These are phyloP conservation scores for Xanthoconium stramineum DNA, from an alignment of 768 basidiomycete genomes.

Conservation along the genomic window DNA sequence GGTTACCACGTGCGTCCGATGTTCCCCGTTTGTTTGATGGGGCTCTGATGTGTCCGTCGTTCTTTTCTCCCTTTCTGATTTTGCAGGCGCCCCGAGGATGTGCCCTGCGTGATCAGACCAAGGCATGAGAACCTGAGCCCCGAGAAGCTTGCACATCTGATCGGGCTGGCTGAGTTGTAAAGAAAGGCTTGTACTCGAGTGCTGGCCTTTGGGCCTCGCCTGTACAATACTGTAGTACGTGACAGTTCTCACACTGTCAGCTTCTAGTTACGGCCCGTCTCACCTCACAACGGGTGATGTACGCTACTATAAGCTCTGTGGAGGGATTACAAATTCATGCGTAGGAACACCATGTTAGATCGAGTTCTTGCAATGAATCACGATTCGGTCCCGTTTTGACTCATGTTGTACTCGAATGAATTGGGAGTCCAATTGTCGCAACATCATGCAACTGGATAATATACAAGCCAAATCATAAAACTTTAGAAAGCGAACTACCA, in stretches of 20 bases:
- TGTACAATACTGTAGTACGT: background rate
- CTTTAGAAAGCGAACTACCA: conserved; percentile 3
- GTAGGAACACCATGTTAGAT: background rate
- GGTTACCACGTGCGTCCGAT: conserved; percentile 18
- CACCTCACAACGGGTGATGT: background rate
- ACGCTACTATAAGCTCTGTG: background rate
- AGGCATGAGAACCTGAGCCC: conserved; percentile 4
- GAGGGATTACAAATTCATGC: background rate
- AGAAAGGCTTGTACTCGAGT: background rate
- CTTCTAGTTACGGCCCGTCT: background rate
- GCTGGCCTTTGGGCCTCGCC: background rate
- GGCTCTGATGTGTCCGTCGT: background rate
- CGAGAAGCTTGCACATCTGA: conserved; percentile 14
- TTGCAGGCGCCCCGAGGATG: conserved; percentile 10
- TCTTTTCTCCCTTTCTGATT: background rate
- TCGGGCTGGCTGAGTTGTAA: conserved; percentile 6
- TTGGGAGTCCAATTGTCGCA: conserved; percentile 8
- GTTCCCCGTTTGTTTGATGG: background rate
- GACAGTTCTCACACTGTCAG: background rate
- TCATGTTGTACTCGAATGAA: background rate
- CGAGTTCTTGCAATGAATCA: background rate
- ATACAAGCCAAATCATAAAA: conserved; percentile 16
- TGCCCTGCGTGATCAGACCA: conserved; percentile 10
- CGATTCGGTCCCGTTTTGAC: background rate
- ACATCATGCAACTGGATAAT: conserved; percentile 12